Evolutionary conservation across 805 yeast genomes (phyloP).

Genomic region (Yarrowia alimentaria): DNA sequence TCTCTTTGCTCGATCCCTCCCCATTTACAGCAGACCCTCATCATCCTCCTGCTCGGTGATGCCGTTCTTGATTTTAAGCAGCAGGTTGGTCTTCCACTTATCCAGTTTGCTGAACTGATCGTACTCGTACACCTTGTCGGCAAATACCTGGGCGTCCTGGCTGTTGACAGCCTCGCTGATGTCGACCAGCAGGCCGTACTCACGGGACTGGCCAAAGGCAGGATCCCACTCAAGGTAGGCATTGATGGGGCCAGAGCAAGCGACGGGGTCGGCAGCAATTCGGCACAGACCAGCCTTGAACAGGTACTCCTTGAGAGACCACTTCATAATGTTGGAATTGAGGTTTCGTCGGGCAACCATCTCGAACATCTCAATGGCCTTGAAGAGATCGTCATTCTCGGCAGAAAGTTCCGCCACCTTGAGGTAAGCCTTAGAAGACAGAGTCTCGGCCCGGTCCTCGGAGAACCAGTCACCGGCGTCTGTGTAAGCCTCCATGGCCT

Average conservation of each 20-base stretch:
- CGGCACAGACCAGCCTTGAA: slow-evolving; percentile 79
- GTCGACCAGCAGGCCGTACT: slow-evolving; percentile 63
- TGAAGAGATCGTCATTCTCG: slow-evolving; percentile 64
- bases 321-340: slow-evolving; percentile 72
- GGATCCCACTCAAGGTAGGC: slow-evolving; percentile 70
- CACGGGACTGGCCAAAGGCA: slow-evolving; percentile 65
- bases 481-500: slow-evolving; percentile 77
- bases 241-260: slow-evolving; percentile 70
- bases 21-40: slow-evolving; percentile 33
- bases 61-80: slow-evolving; percentile 74
- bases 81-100: slow-evolving; percentile 81
- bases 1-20: no score
- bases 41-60: slow-evolving; percentile 76
- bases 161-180: slow-evolving; percentile 71
- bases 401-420: slow-evolving; percentile 90
- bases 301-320: slow-evolving; percentile 92
- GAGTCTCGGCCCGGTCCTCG: slow-evolving; percentile 89
- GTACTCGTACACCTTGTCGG: slow-evolving; percentile 71
- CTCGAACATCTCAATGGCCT: slow-evolving; percentile 76
- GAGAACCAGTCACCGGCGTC: slow-evolving; percentile 95
- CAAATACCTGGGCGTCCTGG: slow-evolving; percentile 74
- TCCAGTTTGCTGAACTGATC: slow-evolving; percentile 89
- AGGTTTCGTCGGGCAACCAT: slow-evolving; percentile 71
- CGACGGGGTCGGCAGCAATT: slow-evolving; percentile 82
- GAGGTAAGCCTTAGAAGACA: slow-evolving; percentile 81